Evolutionary conservation across 768 basidiomycete species (phyloP), one percentile per base, ranked within the genome.

Genomic region (Strobilomyces dryophilus): DNA sequence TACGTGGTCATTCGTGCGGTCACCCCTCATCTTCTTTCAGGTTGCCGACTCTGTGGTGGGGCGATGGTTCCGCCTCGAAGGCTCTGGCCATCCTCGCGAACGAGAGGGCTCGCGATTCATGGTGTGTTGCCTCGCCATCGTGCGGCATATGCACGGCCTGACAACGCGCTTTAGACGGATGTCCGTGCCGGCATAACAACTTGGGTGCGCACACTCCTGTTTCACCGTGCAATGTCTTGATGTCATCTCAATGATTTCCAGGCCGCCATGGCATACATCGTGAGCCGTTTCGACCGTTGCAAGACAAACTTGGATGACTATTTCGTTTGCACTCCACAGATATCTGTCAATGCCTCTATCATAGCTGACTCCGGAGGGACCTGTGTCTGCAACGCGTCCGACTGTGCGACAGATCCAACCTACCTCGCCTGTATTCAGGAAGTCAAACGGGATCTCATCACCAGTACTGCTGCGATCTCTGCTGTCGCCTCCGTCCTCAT

Each of bases 201-300:
- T 72, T 90, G 87, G 87, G 87, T 87, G 61, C 64, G 83, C 56
- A 15, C n/a, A 14, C 26, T 9, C 15, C 32, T 27, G 8, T 49
- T 47, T 41, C 53, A 53, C 39, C 50, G 39, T 29, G 37, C 36
- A 31, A 15, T 51, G 31, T 34, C 21, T 51, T 59, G 52, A 57
- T 32, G 4, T 37, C 44, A 15, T 31, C 10, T 46, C 11, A 12
- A 35, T 37, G 8, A 49, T 2, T 27, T 11, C 17, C 55, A 88
- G 79, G 87, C 85, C 5, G 83, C 87, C 31, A 92, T 90, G 89
- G 85, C 89, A 18, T 91, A 92, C 71, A 90, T 91, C 54, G 87
- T 87, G 53, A 60, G 82, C 62, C 20, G 40, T 49, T 52, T 29
- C 6, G 46, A 34, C 34, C 34, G 7, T 17, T 26, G 7, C 44